Evolutionary conservation across 768 basidiomycete genomes (phyloP), one percentile per base, ranked within the genome.

Genomic region (Leccinum arenicola): DNA sequence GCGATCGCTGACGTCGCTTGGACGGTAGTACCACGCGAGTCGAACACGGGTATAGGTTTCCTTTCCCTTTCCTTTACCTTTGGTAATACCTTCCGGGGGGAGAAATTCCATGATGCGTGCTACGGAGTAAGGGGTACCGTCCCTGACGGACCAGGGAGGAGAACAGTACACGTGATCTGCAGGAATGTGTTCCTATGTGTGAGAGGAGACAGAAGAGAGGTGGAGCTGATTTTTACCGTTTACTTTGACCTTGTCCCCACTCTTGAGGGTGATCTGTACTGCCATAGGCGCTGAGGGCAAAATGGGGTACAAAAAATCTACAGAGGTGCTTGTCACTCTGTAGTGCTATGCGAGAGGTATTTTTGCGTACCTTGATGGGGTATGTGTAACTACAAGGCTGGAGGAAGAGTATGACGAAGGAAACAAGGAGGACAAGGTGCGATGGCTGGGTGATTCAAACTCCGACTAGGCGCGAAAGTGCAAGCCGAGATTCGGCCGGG

Each of bases 81-180:
- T 90, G 40, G 84, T 78, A 43, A 79, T 78, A 55, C 88, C 87
- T 72, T 88, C 86, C 10, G 92, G 87, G 35, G 90, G 89, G 17
- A 98, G 80, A 68, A 98, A 95, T 75, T 95, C 93, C 89, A 99
- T 96, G 77, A 99, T 93, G 66, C 96, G 87, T 52, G 91, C 95
- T 59, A 99, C 86, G 47, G 91, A 91, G 75, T 97, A 98, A 58
- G 97, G 95, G 61, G 94, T 93, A 67, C 93, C 93, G 71, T 97
- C 95, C 61, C 95, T 85, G 61, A 90, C 82, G 57, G 87, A 84
- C 94, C 94, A 98, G 61, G 87, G 89, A 31, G 94, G 91, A 33
- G 95, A 94, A 76, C 93, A 93, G 72, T 97, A 98, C 66, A 98
- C 95, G 77, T 98, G 95, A 75, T 98, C 96, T 97, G 67, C 47